Percentiles rank a stretch among this genome's conserved stretches.
Conservation (phyloP, 176 grass and related monocot species). For the Pharus latifolius region DNA sequence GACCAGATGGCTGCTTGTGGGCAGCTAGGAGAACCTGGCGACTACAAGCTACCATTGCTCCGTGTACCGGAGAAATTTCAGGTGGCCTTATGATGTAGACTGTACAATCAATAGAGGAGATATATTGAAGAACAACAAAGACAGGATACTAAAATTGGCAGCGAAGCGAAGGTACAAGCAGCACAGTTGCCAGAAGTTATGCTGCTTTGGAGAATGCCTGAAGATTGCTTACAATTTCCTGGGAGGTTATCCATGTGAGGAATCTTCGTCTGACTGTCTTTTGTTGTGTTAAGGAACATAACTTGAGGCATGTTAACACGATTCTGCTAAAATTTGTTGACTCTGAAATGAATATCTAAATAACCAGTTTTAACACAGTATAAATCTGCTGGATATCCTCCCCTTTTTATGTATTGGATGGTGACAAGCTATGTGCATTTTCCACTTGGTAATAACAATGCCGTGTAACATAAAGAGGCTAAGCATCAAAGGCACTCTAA, state of each 20-base stretch:
- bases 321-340: neutral
- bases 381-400: neutral
- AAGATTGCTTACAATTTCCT: neutral
- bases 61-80: slow-evolving; percentile 73
- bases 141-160: neutral
- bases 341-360: neutral
- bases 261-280: neutral
- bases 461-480: neutral
- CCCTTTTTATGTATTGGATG: neutral
- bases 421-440: neutral
- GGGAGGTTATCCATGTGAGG: neutral
- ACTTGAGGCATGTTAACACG: neutral
- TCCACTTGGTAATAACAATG: neutral
- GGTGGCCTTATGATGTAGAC: slow-evolving; percentile 32
- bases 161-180: neutral
- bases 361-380: neutral
- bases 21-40: slow-evolving; percentile 63
- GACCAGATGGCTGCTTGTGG: slow-evolving; percentile 88
- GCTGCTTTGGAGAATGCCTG: neutral
- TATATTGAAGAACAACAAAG: neutral
- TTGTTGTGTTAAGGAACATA: neutral
- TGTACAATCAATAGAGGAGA: neutral
- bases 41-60: slow-evolving; percentile 51
- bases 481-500: neutral
- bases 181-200: neutral